Base-by-base conservation (phyloP, 306 rosid genomes). In the Luffa aegyptiaca region DNA sequence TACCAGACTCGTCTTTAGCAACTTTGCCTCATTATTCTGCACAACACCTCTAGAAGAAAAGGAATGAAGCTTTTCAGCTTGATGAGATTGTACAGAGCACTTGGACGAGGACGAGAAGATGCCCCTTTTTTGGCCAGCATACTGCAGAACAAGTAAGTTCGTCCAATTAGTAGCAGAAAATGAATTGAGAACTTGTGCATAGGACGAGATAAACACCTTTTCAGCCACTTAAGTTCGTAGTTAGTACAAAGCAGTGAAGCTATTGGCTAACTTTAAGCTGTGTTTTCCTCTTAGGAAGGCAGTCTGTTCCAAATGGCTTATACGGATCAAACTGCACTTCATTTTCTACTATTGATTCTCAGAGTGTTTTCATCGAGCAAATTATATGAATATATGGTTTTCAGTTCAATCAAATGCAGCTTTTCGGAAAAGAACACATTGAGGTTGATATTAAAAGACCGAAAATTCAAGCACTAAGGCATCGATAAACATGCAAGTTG, bases 31-130 rank as follows among this genome's bases (percentile, higher is more conserved):
- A 78, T n/a, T 77, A 76, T 81, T 80, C 61, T 78, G 71, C 81
- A 86, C 84, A 79, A 36, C 82, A 66, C 84, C 85, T 44, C 61
- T 66, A 5, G 87, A 84, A 81, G 74, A 41, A 81, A 68, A 42
- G 26, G 87, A 77, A 52, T 82, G 88, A 85, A 80, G 84, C 68
- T 82, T 86, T 80, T 86, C 87, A 3, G 83, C 63, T 46, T 72
- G 51, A 80, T 78, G 55, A 66, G 90, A 85, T 70, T 88, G 86
- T 26, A 81, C 77, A 51, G 42, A 75, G 33, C 85, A 79, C 79
- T 82, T 80, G 86, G 87, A 55, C 21, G 84, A 82, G 26, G 76
- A 84, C 79, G 68, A 59, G 51, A 82, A 69, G 46, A 79, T 83
- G 81, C 82, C 66, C 81, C 79, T 84, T 77, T 80, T 84, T 44